These are phyloP conservation scores for Thalia dealbata DNA, from an alignment of 176 grass and related monocot species.

Conservation along the genomic window DNA sequence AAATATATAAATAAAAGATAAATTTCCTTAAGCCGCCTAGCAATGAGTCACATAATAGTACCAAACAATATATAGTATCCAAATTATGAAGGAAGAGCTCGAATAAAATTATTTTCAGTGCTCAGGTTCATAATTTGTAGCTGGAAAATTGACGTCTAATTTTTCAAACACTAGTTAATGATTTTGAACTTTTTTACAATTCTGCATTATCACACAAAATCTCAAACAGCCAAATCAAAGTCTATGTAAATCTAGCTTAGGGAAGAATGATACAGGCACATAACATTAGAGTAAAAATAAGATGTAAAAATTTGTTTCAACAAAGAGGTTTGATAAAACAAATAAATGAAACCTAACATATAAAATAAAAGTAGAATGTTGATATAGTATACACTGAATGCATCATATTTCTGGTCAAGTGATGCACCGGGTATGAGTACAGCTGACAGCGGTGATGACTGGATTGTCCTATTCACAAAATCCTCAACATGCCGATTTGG, in stretches of 20 bases:
- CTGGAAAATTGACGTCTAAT: no score
- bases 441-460: slow-evolving; percentile 32
- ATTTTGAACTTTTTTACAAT: background rate
- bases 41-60: background rate
- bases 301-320: background rate
- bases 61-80: background rate
- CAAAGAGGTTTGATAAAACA: background rate
- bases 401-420: slow-evolving; percentile 59
- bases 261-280: background rate
- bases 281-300: background rate
- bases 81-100: no score
- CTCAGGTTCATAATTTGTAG: no score
- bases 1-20: background rate
- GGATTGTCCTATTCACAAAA: slow-evolving; percentile 43
- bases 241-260: background rate
- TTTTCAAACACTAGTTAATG: no score
- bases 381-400: slow-evolving; percentile 62
- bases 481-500: slow-evolving; percentile 54
- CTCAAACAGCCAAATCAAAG: background rate
- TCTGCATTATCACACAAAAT: background rate
- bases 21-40: background rate
- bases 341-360: background rate
- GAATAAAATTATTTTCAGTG: no score
- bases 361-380: slow-evolving; percentile 1
- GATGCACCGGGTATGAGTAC: slow-evolving; percentile 56